phyloP scores from a whole-genome alignment of 2,329 filamentous ascomycete genomes.

The Aspergillus fructus region DNA sequence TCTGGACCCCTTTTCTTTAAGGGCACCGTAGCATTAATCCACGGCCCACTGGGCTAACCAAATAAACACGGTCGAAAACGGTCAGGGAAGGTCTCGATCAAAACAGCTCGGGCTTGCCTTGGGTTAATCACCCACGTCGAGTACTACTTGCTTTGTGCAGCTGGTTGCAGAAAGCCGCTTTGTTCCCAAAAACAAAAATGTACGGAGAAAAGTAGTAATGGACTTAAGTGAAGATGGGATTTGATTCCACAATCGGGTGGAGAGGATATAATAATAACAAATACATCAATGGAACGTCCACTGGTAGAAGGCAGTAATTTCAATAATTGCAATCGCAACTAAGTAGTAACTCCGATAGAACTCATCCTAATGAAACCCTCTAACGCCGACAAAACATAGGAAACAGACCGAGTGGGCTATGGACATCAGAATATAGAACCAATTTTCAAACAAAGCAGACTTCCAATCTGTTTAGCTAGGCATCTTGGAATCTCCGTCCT shows the following conservation, averaged over 20 bases:
- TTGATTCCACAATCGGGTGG: background rate
- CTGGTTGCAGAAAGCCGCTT: background rate
- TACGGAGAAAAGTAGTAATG: background rate
- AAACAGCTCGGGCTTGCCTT: no score
- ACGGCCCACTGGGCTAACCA: background rate
- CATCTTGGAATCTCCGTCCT: constrained; percentile 39
- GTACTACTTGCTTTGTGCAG: background rate
- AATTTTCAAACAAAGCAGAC: constrained; percentile 4
- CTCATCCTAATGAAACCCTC: background rate
- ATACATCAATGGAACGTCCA: constrained; percentile 5
- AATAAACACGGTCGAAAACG: background rate
- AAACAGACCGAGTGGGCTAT: background rate
- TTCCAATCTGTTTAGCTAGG: constrained; percentile 23
- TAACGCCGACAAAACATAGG: background rate
- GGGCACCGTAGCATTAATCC: constrained; percentile 8
- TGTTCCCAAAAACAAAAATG: background rate
- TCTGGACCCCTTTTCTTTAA: background rate
- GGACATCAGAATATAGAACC: constrained; percentile 6
- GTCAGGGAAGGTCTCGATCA: background rate
- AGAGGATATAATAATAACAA: constrained; percentile 9
- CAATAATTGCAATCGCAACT: background rate
- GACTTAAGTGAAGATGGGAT: background rate
- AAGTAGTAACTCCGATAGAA: background rate
- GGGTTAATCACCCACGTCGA: background rate
- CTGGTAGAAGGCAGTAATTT: background rate